These are phyloP conservation scores for Candida tetrigidarum DNA, from an alignment of 1,139 yeast species.

Conservation along the genomic window DNA sequence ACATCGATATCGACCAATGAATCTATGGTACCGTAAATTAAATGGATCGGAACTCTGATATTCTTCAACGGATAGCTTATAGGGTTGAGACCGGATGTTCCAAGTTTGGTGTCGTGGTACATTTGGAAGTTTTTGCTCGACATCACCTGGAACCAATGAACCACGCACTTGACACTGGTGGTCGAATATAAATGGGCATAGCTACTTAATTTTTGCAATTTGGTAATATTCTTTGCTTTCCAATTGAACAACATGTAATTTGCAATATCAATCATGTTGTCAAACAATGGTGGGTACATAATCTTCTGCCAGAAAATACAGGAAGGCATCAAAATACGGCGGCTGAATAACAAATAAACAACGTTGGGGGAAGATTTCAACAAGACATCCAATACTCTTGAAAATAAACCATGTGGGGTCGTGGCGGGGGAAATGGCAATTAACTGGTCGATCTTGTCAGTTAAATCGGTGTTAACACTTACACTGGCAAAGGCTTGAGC, in stretches of 20 bases:
- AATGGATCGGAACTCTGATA: conserved; percentile 69
- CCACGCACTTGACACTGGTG: conserved; percentile 89
- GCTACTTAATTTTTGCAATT: conserved; percentile 72
- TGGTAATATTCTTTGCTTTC: conserved; percentile 70
- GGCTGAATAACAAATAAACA: conserved; percentile 75
- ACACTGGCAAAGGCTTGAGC: conserved; percentile 89
- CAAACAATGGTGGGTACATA: conserved; percentile 83
- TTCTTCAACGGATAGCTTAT: conserved; percentile 53
- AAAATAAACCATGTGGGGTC: conserved; percentile 85
- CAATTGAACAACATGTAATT: conserved; percentile 75
- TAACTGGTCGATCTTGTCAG: conserved; percentile 67
- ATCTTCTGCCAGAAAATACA: conserved; percentile 83
- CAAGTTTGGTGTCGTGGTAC: conserved; percentile 64
- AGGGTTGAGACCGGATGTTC: conserved; percentile 43
- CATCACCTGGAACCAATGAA: conserved; percentile 96
- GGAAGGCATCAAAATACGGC: conserved; percentile 71
- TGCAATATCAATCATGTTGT: conserved; percentile 70
- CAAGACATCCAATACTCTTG: conserved; percentile 74
- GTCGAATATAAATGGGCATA: conserved; percentile 89
- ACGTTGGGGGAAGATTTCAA: conserved; percentile 80
- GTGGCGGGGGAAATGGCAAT: conserved; percentile 93
- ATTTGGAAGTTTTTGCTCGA: conserved; percentile 81
- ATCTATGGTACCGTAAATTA: conserved; percentile 81
- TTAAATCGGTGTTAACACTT: conserved; percentile 70
- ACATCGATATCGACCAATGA: conserved; percentile 84